A percentile compares a stretch with the other conserved stretches of the same genome.
These are phyloP conservation scores for Lentinus tigrinus DNA, from an alignment of 768 basidiomycete genomes.

Conservation along the genomic window DNA sequence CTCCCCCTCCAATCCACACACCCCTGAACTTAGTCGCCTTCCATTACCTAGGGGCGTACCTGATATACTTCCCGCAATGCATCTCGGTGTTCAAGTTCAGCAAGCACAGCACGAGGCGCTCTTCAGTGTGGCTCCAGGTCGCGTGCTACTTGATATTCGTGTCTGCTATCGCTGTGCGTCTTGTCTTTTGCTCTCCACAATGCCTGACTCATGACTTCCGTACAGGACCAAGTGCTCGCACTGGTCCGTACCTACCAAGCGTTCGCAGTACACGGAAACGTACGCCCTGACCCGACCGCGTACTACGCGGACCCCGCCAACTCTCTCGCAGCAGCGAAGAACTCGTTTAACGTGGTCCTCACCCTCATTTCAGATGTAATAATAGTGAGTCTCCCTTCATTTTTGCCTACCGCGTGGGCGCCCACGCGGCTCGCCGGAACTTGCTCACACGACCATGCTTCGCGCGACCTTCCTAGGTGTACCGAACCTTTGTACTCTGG, in stretches of 20 bases:
- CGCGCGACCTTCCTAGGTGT: no score
- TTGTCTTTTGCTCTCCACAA: not conserved
- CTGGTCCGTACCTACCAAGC: conserved; percentile 1
- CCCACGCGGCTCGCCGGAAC: not conserved
- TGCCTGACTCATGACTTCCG: not conserved
- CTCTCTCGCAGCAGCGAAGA: conserved; percentile 1
- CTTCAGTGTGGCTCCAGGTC: conserved; percentile 2
- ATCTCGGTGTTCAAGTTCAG: not conserved
- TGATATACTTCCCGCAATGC: conserved; percentile 1
- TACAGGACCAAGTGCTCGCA: conserved; percentile 3
- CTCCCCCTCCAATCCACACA: not conserved
- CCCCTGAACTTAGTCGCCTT: not conserved
- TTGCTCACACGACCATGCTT: no score
- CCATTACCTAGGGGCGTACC: not conserved
- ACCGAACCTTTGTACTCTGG: conserved; percentile 8
- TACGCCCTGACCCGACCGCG: not conserved
- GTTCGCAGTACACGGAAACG: not conserved
- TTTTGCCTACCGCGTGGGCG: not conserved
- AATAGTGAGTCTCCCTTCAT: not conserved
- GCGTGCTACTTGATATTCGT: conserved; percentile 2
- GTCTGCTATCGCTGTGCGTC: not conserved
- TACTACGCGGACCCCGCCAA: conserved; percentile 5
- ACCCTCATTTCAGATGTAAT: conserved; percentile 4
- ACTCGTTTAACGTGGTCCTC: conserved; percentile 8
- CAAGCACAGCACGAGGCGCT: not conserved